Evolutionary conservation across 1,284 basidiomycete species (phyloP), one percentile per base, ranked within the genome.

Genomic region (Ustilago tritici): DNA sequence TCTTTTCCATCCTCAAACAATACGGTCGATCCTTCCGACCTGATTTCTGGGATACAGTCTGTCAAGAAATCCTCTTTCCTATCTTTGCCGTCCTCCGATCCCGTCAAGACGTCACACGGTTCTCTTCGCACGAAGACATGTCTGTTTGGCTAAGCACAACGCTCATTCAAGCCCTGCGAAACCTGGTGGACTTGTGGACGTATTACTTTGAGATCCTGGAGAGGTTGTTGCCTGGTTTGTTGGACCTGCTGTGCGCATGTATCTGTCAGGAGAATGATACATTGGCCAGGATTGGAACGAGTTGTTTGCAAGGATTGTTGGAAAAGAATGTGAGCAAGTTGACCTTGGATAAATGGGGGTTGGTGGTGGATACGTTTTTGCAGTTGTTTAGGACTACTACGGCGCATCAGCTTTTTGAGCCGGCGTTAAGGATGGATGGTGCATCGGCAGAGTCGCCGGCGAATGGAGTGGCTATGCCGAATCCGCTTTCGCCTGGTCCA

Each of bases 61-160:
- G 93, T 88, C 92, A 95, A 86, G 94, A 99, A 86, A 90, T 98
- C 55, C 90, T 99, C 56, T 99, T 99, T 91, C 97, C 97, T 1
- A 99, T 99, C 82, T 99, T 99, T 86, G 93, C 95, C 4, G 95
- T 99, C 56, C 89, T 99, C 67, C 94, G 94, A 81, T 95, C 93
- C 15, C 86, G 87, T 38, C 86, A 87, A 31, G 95, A 98, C 85
- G 87, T 98, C 38, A 93, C 93, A 15, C 91, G 95, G 34, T 98
- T 98, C 89, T 93, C 90, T 84, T 95, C 94, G 2, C 94, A 98
- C 83, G 97, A 99, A 85, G 97, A 99, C 82, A 97, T 98, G 95
- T 97, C 95, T 82, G 95, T 99, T 15, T 99, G 97, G 97, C 88
- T 99, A 55, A 98, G 95, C 50, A 98, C 97, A 9, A 99, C 97